Percentiles rank a stretch among this genome's conserved stretches.
These are phyloP conservation scores for Xylaria telfairii DNA, from an alignment of 495 filamentous ascomycete species.

Conservation along the genomic window DNA sequence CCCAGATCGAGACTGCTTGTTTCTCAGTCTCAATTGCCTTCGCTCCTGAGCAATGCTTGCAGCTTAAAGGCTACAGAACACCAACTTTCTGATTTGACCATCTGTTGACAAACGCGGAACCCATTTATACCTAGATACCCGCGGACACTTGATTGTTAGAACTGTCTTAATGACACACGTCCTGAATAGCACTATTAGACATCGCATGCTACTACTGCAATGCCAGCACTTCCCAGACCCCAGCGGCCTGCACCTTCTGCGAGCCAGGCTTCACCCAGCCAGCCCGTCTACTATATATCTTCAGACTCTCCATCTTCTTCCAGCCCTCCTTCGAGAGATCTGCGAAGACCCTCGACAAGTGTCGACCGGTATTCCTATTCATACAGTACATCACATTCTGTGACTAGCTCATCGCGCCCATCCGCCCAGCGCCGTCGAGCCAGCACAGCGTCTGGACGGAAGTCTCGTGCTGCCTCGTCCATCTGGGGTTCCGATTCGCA, in stretches of 20 bases:
- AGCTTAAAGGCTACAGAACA: neutral
- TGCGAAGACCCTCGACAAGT: slow-evolving; percentile 21
- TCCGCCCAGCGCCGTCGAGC: slow-evolving; percentile 29
- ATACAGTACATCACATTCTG: slow-evolving; percentile 31
- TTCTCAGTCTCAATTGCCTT: neutral
- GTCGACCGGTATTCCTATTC: slow-evolving; percentile 26
- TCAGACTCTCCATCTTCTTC: slow-evolving; percentile 28
- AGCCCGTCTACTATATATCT: slow-evolving; percentile 25
- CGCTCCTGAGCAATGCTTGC: neutral
- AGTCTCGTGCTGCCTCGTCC: slow-evolving; percentile 73
- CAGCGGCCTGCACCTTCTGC: neutral
- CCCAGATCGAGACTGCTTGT: slow-evolving; percentile 12
- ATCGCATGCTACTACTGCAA: neutral
- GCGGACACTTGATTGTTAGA: neutral
- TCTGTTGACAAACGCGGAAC: neutral
- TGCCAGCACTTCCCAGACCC: neutral
- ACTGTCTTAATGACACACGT: neutral
- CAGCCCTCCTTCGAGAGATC: neutral
- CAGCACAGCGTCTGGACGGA: slow-evolving; percentile 44
- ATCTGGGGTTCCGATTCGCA: slow-evolving; percentile 65
- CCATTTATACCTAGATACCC: too few species aligned
- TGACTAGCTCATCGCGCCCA: slow-evolving; percentile 31
- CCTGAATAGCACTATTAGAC: neutral
- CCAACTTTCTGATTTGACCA: too few species aligned
- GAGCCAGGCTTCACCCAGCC: neutral